Evolutionary conservation across 2,329 filamentous ascomycete genomes (phyloP).

Genomic region (Neonectria sp.): DNA sequence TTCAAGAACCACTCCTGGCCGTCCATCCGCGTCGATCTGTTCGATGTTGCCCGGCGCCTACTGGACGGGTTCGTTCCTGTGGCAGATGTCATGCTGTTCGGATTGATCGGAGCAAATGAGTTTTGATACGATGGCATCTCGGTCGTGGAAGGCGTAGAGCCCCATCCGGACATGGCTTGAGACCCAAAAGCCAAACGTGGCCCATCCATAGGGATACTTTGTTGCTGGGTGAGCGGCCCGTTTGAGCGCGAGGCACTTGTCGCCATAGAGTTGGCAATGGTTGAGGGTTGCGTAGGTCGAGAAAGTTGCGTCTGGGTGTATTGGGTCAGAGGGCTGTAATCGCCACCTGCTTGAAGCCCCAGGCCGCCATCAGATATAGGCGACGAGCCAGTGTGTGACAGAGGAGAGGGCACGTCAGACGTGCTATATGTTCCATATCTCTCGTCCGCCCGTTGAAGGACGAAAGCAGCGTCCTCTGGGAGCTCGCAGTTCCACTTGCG

Average conservation of each 20-base stretch:
- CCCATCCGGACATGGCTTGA: conserved; percentile 48
- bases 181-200: conserved; percentile 39
- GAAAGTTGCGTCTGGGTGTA: conserved; percentile 49
- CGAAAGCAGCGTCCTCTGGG: conserved; percentile 83
- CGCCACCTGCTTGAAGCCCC: conserved; percentile 42
- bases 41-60: conserved; percentile 31
- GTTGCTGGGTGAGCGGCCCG: conserved; percentile 33
- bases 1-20: conserved; percentile 71
- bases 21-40: conserved; percentile 57
- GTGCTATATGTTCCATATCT: conserved; percentile 83
- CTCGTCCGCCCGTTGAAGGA: conserved; percentile 83
- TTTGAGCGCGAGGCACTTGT: conserved; percentile 33
- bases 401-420: conserved; percentile 72
- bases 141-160: conserved; percentile 35
- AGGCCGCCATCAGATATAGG: conserved; percentile 50
- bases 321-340: conserved; percentile 55
- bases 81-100: conserved; percentile 30
- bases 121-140: conserved; percentile 41
- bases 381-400: conserved; percentile 52
- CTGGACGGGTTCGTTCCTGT: conserved; percentile 42
- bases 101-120: conserved; percentile 40
- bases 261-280: conserved; percentile 34
- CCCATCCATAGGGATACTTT: conserved; percentile 40
- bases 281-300: conserved; percentile 41
- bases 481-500: conserved; percentile 92